Evolutionary conservation across 1,139 yeast genomes (phyloP), one percentile per base, ranked within the genome.

Genomic region (Magnusiomyces suaveolens): DNA sequence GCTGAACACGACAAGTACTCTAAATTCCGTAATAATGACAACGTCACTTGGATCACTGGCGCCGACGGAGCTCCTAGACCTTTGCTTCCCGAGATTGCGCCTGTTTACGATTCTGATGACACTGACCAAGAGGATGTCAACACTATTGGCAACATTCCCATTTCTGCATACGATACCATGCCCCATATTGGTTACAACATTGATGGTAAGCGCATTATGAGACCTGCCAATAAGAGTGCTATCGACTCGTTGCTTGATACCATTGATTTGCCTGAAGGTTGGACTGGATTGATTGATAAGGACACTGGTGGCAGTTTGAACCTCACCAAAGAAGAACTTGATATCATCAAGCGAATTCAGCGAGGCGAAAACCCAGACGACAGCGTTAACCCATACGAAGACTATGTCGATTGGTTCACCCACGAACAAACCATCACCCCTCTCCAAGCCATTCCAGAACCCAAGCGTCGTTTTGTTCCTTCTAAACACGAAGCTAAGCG

Each of bases 141-240:
- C 70, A 88, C 97, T 4, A 87, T 92, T 62, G 98, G 98, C 48
- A 87, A 92, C 67, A 79, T 92, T 56, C 97, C 98, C 52, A 67
- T 92, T 39, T 80, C 92, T 24, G 97, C 96, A 1, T 92, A 92
- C 68, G 99, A 92, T 54, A 95, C 89, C 69, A 86, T 86, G 84
- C 98, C 98, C 1, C 98, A 94, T 68, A 83, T 92, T 60, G 98
- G 98, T 54, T 92, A 92, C 70, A 94, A 89, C 69, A 89, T 92
- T 65, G 94, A 94, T 69, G 98, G 99, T 66, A 90, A 89, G 69
- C 81, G 98, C 66, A 89, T 92, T 64, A 90, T 94, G 97, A 81
- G 99, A 70, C 99, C 99, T 14, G 98, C 97, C 18, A 86, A 87
- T 66, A 96, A 96, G 8, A 83, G 95, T 55, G 98, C 98, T 1